Conservation (phyloP, 768 basidiomycete species). For the Xerocomellus dryophilus region DNA sequence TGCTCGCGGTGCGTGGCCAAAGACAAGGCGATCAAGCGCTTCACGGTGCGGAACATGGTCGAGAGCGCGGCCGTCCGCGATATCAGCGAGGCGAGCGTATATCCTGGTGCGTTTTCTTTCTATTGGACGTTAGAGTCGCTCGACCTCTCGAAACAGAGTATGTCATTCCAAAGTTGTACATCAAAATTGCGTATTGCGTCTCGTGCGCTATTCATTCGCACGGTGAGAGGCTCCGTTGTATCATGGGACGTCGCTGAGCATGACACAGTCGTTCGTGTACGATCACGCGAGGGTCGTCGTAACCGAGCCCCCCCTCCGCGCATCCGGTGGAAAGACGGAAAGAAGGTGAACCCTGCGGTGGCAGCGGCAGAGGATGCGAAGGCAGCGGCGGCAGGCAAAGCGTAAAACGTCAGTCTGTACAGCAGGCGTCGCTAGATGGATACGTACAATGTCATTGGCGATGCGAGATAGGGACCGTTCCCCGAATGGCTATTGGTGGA, state of each 20-base stretch:
- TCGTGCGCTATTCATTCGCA: constrained; percentile 99
- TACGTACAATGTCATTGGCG: too few species aligned
- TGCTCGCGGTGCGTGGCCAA: constrained; percentile 97
- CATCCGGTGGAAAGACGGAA: constrained; percentile 91
- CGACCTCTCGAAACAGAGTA: too few species aligned
- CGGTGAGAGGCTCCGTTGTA: constrained; percentile 48
- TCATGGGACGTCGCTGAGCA: neutral
- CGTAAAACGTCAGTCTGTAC: constrained; percentile 29
- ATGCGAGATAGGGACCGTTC: too few species aligned
- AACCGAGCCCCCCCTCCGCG: constrained; percentile 98
- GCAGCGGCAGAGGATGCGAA: constrained; percentile 89
- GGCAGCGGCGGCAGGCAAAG: constrained; percentile 51
- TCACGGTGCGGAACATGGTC: constrained; percentile 99
- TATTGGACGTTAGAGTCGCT: too few species aligned
- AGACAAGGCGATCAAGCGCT: constrained; percentile 99
- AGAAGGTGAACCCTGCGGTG: constrained; percentile 96
- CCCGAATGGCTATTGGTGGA: too few species aligned
- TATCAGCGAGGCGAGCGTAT: constrained; percentile 94
- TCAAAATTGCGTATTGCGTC: constrained; percentile 98
- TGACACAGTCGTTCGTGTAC: constrained; percentile 86
- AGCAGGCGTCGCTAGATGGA: too few species aligned
- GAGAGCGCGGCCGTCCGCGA: constrained; percentile 98
- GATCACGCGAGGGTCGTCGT: constrained; percentile 91
- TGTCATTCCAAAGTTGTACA: constrained; percentile 93
- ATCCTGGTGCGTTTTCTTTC: constrained; percentile 70